A percentile compares a stretch with the other conserved stretches of the same genome.
Evolutionary conservation across 1,284 basidiomycete species (phyloP).

Genomic region (Phlebopus sp.): DNA sequence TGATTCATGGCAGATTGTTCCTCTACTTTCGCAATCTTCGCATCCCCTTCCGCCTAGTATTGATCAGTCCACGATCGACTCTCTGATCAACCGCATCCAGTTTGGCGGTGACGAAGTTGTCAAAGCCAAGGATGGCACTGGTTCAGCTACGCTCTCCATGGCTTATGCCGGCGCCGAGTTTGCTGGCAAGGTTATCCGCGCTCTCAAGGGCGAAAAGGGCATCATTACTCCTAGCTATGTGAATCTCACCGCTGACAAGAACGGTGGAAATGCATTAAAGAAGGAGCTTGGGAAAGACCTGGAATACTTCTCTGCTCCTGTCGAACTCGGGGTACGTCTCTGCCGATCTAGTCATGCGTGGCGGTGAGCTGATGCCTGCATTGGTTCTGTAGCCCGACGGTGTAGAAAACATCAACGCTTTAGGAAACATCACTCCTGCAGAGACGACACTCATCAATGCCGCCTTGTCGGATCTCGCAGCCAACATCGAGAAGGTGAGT

Average conservation of each 20-base stretch:
- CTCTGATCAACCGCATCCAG: slow-evolving; percentile 87
- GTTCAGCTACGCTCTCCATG: slow-evolving; percentile 88
- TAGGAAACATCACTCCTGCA: slow-evolving; percentile 70
- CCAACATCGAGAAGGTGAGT: slow-evolving; percentile 74
- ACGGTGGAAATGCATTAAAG: slow-evolving; percentile 62
- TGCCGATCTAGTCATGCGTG: background rate
- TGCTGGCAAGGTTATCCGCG: slow-evolving; percentile 75
- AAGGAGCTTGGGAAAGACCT: slow-evolving; percentile 66
- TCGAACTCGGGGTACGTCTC: slow-evolving; percentile 80
- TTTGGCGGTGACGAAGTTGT: slow-evolving; percentile 96
- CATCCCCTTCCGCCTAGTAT: slow-evolving; percentile 52
- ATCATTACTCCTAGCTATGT: slow-evolving; percentile 86
- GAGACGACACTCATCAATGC: slow-evolving; percentile 78
- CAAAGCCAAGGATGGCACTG: slow-evolving; percentile 87
- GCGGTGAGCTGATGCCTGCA: slow-evolving; percentile 7
- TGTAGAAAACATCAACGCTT: slow-evolving; percentile 75
- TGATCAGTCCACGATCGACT: slow-evolving; percentile 41
- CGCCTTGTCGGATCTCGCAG: slow-evolving; percentile 77
- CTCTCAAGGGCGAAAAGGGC: slow-evolving; percentile 86
- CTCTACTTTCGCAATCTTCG: slow-evolving; percentile 89
- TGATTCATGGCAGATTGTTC: slow-evolving; percentile 69
- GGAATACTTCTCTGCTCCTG: slow-evolving; percentile 80
- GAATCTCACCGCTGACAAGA: slow-evolving; percentile 73
- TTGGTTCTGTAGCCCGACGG: slow-evolving; percentile 58
- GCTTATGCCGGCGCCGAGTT: slow-evolving; percentile 90